Conservation (phyloP, 768 basidiomycete genomes). For the Postia placenta region DNA sequence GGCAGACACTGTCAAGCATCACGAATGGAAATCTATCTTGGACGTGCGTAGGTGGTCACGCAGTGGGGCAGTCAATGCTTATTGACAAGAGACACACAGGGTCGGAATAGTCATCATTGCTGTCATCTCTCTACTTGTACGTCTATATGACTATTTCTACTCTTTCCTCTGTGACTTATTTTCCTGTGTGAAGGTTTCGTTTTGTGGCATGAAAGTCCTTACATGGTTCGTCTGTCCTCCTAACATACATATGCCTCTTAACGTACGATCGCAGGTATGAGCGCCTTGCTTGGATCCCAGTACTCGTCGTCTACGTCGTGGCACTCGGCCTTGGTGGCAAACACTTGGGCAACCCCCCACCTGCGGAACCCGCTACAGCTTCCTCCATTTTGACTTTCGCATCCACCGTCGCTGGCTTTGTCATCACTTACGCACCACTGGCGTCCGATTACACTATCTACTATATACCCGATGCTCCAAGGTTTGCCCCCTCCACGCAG, state of each 20-base stretch:
- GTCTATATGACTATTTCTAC: no score
- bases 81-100: constrained; percentile 26
- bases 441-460: constrained; percentile 76
- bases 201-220: constrained; percentile 63
- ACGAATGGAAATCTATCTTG: constrained; percentile 41
- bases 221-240: constrained; percentile 31
- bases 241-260: neutral
- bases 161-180: no score
- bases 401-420: constrained; percentile 67
- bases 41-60: constrained; percentile 29
- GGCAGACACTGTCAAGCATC: constrained; percentile 52
- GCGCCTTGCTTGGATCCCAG: constrained; percentile 69
- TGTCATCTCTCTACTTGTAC: constrained; percentile 54
- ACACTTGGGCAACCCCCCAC: constrained; percentile 46
- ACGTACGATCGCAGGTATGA: constrained; percentile 51
- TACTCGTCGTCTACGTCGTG: constrained; percentile 67
- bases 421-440: constrained; percentile 54
- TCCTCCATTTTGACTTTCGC: constrained; percentile 55
- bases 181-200: constrained; percentile 53
- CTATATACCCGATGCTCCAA: constrained; percentile 50
- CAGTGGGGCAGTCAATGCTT: neutral
- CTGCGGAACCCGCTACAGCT: constrained; percentile 49
- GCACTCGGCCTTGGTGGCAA: constrained; percentile 71
- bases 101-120: constrained; percentile 81
- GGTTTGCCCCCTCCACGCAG: constrained; percentile 39